These are phyloP conservation scores for Mortierella sp. DNA, from an alignment of 371 early-diverging fungal species.

Conservation along the genomic window DNA sequence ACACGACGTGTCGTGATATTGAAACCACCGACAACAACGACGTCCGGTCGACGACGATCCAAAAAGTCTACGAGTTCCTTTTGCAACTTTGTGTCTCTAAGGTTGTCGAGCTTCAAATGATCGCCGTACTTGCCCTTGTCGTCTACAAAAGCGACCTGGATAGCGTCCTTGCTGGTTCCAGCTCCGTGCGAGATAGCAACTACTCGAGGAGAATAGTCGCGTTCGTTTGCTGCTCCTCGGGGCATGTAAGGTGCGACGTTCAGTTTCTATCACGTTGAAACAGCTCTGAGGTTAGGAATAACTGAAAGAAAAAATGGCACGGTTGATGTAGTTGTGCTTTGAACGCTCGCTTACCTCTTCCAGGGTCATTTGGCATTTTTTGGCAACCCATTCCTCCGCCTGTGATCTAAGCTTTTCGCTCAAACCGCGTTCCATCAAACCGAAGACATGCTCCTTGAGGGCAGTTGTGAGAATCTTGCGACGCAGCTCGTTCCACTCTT, in stretches of 20 bases:
- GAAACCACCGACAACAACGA: conserved; percentile 87
- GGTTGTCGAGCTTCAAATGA: conserved; percentile 67
- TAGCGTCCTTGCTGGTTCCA: conserved; percentile 74
- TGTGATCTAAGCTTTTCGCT: conserved; percentile 77
- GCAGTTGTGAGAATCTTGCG: conserved; percentile 70
- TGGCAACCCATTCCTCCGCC: conserved; percentile 79
- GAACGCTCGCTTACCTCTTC: conserved; percentile 64
- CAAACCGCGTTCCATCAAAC: conserved; percentile 78
- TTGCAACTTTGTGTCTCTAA: conserved; percentile 66
- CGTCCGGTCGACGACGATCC: conserved; percentile 73
- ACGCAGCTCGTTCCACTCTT: conserved; percentile 87
- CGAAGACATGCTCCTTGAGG: conserved; percentile 73
- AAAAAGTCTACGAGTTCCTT: conserved; percentile 71
- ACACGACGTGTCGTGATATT: conserved; percentile 77
- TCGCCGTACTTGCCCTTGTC: conserved; percentile 81
- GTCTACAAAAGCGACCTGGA: conserved; percentile 80
- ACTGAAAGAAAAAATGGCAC: not conserved
- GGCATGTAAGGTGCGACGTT: conserved; percentile 75
- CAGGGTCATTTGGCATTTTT: conserved; percentile 69
- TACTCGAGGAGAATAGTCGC: conserved; percentile 76
- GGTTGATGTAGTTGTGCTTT: too few relatives aligned
- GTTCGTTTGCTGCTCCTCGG: conserved; percentile 58
- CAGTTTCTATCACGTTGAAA: conserved; percentile 63
- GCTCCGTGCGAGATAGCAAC: conserved; percentile 87
- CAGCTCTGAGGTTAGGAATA: not conserved